phyloP scores from a whole-genome alignment of 1,139 yeast genomes.

The Geotrichum siamense region DNA sequence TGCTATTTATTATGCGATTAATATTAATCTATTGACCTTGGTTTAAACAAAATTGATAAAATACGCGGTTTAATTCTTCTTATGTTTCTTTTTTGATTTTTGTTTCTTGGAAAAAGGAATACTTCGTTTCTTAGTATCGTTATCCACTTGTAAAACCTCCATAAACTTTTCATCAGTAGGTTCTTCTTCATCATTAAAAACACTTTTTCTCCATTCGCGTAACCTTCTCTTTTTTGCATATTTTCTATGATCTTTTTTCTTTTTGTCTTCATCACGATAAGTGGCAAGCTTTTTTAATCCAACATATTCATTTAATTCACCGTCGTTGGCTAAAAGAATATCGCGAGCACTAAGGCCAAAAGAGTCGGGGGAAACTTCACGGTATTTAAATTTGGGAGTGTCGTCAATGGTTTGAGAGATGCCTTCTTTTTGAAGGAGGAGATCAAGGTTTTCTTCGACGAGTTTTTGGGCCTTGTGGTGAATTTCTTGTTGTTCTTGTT shows the following conservation, averaged over 20 bases:
- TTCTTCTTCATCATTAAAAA: conserved; percentile 61
- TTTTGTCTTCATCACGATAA: conserved; percentile 68
- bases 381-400: conserved; percentile 66
- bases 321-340: conserved; percentile 83
- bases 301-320: conserved; percentile 70
- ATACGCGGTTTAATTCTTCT: conserved; percentile 11
- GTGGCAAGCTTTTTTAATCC: conserved; percentile 93
- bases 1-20: too few species aligned
- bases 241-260: conserved; percentile 74
- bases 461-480: conserved; percentile 65
- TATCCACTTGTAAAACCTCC: conserved; percentile 7
- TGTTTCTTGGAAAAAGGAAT: conserved; percentile 2
- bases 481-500: conserved; percentile 55
- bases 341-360: conserved; percentile 84
- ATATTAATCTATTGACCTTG: too few species aligned
- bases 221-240: conserved; percentile 75
- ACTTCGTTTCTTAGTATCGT: conserved; percentile 1
- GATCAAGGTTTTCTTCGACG: conserved; percentile 48
- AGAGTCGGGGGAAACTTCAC: conserved; percentile 93
- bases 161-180: conserved; percentile 36
- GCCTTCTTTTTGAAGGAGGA: conserved; percentile 30
- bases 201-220: conserved; percentile 84
- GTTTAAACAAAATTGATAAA: too few species aligned
- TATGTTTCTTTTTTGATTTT: conserved; percentile 13
- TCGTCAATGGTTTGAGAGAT: conserved; percentile 36